Percentiles rank a stretch among this genome's conserved stretches.
phyloP scores from a whole-genome alignment of 768 basidiomycete species.

The Ramaria rubella region DNA sequence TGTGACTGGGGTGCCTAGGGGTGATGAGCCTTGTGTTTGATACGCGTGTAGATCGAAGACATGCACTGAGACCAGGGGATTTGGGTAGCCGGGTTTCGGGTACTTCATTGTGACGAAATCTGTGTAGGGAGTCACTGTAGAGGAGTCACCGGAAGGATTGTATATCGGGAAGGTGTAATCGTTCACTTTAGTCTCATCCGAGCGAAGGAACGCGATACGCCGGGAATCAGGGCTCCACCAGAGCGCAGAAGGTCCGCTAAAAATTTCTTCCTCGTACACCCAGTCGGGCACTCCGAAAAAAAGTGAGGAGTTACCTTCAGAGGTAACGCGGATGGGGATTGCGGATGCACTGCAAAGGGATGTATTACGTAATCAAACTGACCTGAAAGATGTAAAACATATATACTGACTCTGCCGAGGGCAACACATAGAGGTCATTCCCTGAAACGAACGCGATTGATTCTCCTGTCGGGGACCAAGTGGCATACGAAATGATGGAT shows the following conservation, averaged over 20 bases:
- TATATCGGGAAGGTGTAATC: constrained; percentile 88
- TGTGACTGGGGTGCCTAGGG: constrained; percentile 20
- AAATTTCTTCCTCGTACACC: constrained; percentile 96
- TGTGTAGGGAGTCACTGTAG: constrained; percentile 75
- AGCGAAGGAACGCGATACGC: constrained; percentile 71
- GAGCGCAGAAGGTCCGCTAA: constrained; percentile 60
- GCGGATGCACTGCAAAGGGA: constrained; percentile 27
- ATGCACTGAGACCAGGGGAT: constrained; percentile 77
- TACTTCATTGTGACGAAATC: constrained; percentile 58
- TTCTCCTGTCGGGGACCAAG: constrained; percentile 82
- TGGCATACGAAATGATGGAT: constrained; percentile 68
- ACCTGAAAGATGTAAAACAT: not conserved
- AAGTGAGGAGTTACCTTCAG: constrained; percentile 70
- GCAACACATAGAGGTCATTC: constrained; percentile 86
- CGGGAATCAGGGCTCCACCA: constrained; percentile 79
- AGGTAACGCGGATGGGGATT: constrained; percentile 67
- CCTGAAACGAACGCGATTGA: constrained; percentile 79
- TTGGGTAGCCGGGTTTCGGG: constrained; percentile 85
- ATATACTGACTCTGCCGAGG: constrained; percentile 51
- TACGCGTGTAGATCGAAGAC: constrained; percentile 72
- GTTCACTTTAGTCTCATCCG: constrained; percentile 84
- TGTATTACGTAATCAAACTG: not conserved
- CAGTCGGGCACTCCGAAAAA: constrained; percentile 97
- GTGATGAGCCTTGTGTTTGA: constrained; percentile 23
- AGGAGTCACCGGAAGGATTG: constrained; percentile 70